phyloP scores from a whole-genome alignment of 2,329 filamentous ascomycete genomes.

The Ophiostoma angusticollis region DNA sequence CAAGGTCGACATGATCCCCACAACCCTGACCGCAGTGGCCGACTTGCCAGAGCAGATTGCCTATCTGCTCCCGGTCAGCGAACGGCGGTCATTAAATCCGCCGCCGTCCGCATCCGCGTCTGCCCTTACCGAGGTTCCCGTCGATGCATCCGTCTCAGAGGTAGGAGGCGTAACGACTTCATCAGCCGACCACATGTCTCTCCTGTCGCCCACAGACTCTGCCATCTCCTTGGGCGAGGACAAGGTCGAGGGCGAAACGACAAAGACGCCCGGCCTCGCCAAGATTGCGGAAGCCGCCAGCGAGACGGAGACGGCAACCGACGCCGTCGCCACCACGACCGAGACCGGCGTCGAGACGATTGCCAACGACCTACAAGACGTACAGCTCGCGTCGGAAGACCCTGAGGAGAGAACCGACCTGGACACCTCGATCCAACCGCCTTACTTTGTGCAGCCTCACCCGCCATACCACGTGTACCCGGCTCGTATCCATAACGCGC shows the following conservation, averaged over 20 bases:
- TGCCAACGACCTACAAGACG: conserved; percentile 15
- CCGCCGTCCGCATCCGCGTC: conserved; percentile 17
- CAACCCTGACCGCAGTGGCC: conserved; percentile 55
- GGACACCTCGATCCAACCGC: conserved; percentile 58
- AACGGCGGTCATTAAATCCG: conserved; percentile 20
- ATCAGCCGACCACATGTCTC: conserved; percentile 9
- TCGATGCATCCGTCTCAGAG: background rate
- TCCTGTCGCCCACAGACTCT: conserved; percentile 34
- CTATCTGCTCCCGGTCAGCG: conserved; percentile 49
- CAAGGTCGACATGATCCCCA: conserved; percentile 63
- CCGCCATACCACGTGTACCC: conserved; percentile 86
- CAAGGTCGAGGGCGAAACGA: background rate
- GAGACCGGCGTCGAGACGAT: conserved; percentile 14
- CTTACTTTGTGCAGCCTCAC: conserved; percentile 84
- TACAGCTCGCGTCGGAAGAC: conserved; percentile 24
- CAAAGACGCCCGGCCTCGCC: too few species aligned
- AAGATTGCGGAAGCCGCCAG: conserved; percentile 21
- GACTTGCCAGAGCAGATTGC: conserved; percentile 65
- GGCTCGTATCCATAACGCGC: conserved; percentile 70
- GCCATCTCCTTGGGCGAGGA: conserved; percentile 31
- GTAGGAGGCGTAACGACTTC: background rate
- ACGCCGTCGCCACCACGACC: conserved; percentile 1
- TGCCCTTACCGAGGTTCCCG: conserved; percentile 10
- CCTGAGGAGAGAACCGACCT: conserved; percentile 22
- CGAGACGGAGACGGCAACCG: conserved; percentile 1